Base-by-base conservation (phyloP, 1,139 yeast genomes). In the Candida mesenterica region DNA sequence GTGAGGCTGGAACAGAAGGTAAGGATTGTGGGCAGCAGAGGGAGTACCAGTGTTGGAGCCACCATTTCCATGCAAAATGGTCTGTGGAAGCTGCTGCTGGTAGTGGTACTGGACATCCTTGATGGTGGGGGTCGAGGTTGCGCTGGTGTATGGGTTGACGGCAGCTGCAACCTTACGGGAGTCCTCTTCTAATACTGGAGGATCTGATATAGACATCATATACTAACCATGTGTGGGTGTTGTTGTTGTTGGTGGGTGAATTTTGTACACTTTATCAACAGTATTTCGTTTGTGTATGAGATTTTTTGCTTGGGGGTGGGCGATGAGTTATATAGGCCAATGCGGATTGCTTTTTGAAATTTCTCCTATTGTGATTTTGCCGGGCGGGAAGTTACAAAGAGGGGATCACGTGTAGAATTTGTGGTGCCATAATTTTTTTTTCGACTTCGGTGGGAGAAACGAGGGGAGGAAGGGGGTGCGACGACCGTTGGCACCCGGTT, bases 91-190 rank as follows among this genome's bases (percentile, higher is more conserved):
- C 23, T 48, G 48, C 46, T 54, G 40, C 25, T 35, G 33, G 23
- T 51, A 44, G 34, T 57, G 63, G 25, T 50, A 46, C 35, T 55
- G 60, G 29, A 37, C 37, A 12, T 52, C 59, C 37, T 37, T 43
- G 48, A 26, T 46, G 45, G 44, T 48, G 45, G 33, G 49, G 45
- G 31, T 46, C 52, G 31, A 45, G 45, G 40, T 40, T 48, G 29
- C 44, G 47, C 31, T 51, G 50, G 44, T 28, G 43, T 29, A 38
- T 44, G 30, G 38, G 46, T 34, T 40, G 46, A 20, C 31, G 36
- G 27, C 35, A 16, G 33, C 31, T 28, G 31, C 28, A 6, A 28
- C 33, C 20, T 31, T 33, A 20, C 36, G 15, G n/a, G n/a, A n/a
- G 31, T 39, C 42, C 36, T 39, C 42, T 26, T 39, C 42, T 19